A percentile compares a stretch with the other conserved stretches of the same genome.
These are phyloP conservation scores for Pholiota conissans DNA, from an alignment of 768 basidiomycete species.

Conservation along the genomic window DNA sequence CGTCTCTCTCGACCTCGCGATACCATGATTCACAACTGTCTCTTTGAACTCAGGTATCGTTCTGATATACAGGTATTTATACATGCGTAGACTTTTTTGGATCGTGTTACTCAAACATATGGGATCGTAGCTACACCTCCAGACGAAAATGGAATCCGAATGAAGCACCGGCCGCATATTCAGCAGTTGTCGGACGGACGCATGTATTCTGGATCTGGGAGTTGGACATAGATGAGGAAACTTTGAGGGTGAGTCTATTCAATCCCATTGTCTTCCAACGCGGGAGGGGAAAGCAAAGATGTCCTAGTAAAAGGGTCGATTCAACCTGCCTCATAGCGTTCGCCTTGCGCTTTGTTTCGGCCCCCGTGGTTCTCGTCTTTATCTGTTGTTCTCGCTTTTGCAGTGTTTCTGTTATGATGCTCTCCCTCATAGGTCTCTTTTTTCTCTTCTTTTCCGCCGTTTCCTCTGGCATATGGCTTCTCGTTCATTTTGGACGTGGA, in stretches of 20 bases:
- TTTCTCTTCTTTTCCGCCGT: not conserved
- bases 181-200: too few species aligned
- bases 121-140: too few species aligned
- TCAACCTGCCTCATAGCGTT: slow-evolving; percentile 11
- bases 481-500: not conserved
- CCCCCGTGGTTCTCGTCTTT: not conserved
- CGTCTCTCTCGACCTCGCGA: too few species aligned
- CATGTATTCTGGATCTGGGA: too few species aligned
- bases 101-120: too few species aligned
- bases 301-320: slow-evolving; percentile 22
- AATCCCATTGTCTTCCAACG: not conserved
- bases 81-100: too few species aligned
- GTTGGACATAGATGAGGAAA: too few species aligned
- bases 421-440: not conserved
- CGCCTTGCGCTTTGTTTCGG: not conserved
- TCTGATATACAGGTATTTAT: too few species aligned
- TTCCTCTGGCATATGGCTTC: not conserved
- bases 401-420: not conserved
- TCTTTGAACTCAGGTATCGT: too few species aligned
- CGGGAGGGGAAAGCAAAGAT: slow-evolving; percentile 12
- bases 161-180: too few species aligned
- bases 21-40: too few species aligned
- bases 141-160: too few species aligned
- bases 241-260: slow-evolving; percentile 1
- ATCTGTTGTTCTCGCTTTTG: not conserved